Base-by-base conservation (phyloP, 2,329 filamentous ascomycete species). In the Blastomyces parvus region DNA sequence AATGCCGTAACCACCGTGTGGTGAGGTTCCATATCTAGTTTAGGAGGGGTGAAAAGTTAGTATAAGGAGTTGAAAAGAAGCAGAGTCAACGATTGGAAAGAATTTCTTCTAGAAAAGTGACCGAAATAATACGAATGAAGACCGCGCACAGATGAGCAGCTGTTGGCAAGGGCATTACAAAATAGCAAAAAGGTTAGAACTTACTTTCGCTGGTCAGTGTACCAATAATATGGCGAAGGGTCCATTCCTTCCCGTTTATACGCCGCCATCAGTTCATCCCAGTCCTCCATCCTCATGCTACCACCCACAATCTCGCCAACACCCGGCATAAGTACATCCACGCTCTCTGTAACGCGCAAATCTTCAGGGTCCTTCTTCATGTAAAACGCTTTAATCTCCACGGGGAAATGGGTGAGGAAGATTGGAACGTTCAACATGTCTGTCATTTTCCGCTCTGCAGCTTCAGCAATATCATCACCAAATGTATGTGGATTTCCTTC, bases 371-470 rank as follows among this genome's bases (percentile, higher is more conserved):
- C 94, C 78, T 88, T 92, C 79, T 92, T 88, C 94, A 99, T 99
- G 84, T 99, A 99, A 77, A 99, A 99, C 1, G 94, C 89, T 83
- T 99, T 99, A 83, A 99, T 96, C 80, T 93, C 91, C 64, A 87
- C 87, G 25, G 94, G 94, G 85, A 99, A 99, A 79, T 97, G 93
- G 2, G 93, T 97, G 52, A 97, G 83, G 81, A 97, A 90, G 77
- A 99, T 96, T 66, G 94, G 94, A 62, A 86, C 82, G 86, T 95
- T 94, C 82, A 99, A 96, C 70, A 88, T 89, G 76, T 99, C 94
- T 1, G 93, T 97, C 94, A 99, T 99, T 74, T 83, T 86, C 70
- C 94, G 89, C 83, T 99, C 94, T 14, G 94, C 94, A 14, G 94
- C 94, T 79, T 97, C 94, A 68, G 94, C 94, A 71, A 99, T 99